phyloP scores from a whole-genome alignment of 768 basidiomycete genomes.

The Ramaria sp. region DNA sequence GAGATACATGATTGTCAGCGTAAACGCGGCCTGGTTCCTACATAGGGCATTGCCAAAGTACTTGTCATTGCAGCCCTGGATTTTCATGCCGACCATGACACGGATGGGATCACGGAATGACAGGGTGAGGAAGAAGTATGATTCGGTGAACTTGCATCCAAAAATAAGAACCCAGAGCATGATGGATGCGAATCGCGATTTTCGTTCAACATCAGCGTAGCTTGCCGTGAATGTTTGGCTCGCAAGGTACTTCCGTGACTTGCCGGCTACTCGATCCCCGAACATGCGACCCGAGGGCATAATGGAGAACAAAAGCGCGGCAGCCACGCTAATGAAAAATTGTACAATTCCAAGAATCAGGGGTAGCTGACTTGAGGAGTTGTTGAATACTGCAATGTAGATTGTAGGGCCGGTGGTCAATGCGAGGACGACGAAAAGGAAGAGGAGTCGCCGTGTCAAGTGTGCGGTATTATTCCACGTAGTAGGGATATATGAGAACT shows the following conservation, averaged over 20 bases:
- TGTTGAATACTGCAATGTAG: slow-evolving; percentile 84
- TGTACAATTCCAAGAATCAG: slow-evolving; percentile 94
- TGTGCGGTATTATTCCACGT: slow-evolving; percentile 99
- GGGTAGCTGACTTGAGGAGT: slow-evolving; percentile 53
- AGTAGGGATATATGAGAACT: slow-evolving; percentile 96
- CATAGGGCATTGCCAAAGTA: slow-evolving; percentile 80
- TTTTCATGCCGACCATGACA: slow-evolving; percentile 95
- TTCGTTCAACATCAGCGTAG: slow-evolving; percentile 60
- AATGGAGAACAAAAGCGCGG: slow-evolving; percentile 78
- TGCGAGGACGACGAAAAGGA: slow-evolving; percentile 82
- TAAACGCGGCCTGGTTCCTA: slow-evolving; percentile 88
- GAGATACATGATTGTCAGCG: slow-evolving; percentile 94
- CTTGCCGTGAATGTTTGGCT: slow-evolving; percentile 97
- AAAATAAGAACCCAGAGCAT: slow-evolving; percentile 88
- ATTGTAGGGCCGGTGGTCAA: slow-evolving; percentile 90
- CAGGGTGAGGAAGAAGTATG: slow-evolving; percentile 95
- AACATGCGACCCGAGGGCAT: slow-evolving; percentile 98
- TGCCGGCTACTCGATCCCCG: slow-evolving; percentile 92
- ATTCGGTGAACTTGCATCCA: slow-evolving; percentile 92
- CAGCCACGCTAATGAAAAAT: slow-evolving; percentile 85
- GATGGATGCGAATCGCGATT: slow-evolving; percentile 68
- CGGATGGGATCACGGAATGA: slow-evolving; percentile 89
- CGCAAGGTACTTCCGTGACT: slow-evolving; percentile 93
- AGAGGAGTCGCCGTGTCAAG: slow-evolving; percentile 81
- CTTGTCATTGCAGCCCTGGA: slow-evolving; percentile 82